Evolutionary conservation across 768 basidiomycete genomes (phyloP).

Genomic region (Trametes coccinea): DNA sequence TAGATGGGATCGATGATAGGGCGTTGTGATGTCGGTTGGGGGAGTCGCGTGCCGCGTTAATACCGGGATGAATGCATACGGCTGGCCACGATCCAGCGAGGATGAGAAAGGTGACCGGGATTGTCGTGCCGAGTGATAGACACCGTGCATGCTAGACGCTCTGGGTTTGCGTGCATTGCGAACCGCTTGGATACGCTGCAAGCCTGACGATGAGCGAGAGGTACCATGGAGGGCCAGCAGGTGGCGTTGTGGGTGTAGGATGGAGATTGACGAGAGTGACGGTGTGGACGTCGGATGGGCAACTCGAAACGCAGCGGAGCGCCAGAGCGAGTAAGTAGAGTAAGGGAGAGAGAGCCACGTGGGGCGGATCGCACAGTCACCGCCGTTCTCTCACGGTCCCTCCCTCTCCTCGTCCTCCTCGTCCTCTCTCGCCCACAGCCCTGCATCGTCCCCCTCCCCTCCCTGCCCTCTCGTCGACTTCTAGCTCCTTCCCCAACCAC

Average conservation of each 20-base stretch:
- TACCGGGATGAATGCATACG: background rate
- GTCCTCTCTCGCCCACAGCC: slow-evolving; percentile 7
- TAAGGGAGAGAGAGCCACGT: slow-evolving; percentile 6
- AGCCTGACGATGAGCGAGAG: background rate
- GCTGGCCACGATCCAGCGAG: background rate
- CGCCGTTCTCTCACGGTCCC: slow-evolving; percentile 17
- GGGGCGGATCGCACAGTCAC: slow-evolving; percentile 22
- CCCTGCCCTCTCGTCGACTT: background rate
- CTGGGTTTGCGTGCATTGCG: too few species aligned
- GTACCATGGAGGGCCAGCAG: background rate
- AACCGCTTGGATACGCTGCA: too few species aligned
- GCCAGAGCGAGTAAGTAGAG: background rate
- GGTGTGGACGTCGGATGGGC: too few species aligned
- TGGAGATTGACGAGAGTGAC: too few species aligned
- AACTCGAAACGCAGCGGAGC: slow-evolving; percentile 6
- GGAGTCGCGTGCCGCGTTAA: background rate
- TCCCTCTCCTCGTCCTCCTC: slow-evolving; percentile 18
- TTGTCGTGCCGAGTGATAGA: background rate
- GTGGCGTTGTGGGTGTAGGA: background rate
- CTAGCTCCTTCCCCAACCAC: background rate
- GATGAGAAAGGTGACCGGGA: background rate
- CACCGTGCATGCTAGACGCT: background rate
- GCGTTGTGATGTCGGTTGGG: background rate
- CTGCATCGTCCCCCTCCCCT: background rate
- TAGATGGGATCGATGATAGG: background rate